Evolutionary conservation across 169 alveolate species (phyloP), one percentile per base, ranked within the genome.

Genomic region (Plasmodium vivax): DNA sequence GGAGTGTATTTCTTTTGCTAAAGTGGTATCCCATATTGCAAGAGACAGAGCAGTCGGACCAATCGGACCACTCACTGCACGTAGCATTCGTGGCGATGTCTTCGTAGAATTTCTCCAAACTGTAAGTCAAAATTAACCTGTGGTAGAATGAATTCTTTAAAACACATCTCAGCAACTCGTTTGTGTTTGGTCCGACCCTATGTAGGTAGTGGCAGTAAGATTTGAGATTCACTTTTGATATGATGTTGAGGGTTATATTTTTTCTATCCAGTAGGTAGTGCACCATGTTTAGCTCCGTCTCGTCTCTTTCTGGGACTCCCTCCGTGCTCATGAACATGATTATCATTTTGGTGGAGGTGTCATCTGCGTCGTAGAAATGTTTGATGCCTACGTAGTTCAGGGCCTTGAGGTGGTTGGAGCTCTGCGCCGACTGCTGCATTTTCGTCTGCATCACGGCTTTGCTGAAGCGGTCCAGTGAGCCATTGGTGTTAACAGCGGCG

Each of bases 151-250:
- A 81, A 82, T 92, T 92, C 82, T 79, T 81, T 3, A 27, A 6
- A 0, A 92, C 92, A 82, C 95, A 92, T 72, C 82, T 92, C 27
- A 82, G 43, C 82, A 82, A 47, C 36, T 92, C 95, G 83, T 92
- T 92, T 72, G 95, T 82, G 51, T 92, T 92, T 0, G 95, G 75
- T 10, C 95, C 95, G 3, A 82, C 77, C 16, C 16, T 72, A 19
- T 92, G 92, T 14, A 92, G 36, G 73, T 92, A 92, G 38, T 82
- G 84, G 54, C 95, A 92, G 30, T 45, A 82, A 32, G 81, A 19
- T 72, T 38, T 72, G 34, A 73, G 77, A 27, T 73, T 23, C 30
- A 73, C 81, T 30, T 51, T 62, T 6, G 92, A 82, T 43, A 92
- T 71, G 2, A 92, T 45, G 72, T 92, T 82, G 10, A 92, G 73